Base-by-base conservation (phyloP, 2,329 filamentous ascomycete species). In the Lachnellula willkommii region DNA sequence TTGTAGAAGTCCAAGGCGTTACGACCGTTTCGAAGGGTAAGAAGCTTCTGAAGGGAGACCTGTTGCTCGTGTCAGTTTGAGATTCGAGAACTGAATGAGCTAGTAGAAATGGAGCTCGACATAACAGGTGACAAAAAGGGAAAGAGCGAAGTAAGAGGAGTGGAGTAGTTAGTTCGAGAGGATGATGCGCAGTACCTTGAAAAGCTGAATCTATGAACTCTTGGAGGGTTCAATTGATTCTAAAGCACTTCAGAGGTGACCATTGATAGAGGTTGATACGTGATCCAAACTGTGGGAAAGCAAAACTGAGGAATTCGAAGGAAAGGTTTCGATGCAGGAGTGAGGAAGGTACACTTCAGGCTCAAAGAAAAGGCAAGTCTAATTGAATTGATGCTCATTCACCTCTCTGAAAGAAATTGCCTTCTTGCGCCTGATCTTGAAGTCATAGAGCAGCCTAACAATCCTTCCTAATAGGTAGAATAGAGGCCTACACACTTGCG, bases 31-130 rank as follows among this genome's bases (percentile, higher is more conserved):
- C 73, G 66, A 28, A 77, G 69, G 2, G 68, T 59, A 12, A 78
- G 60, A 3, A 82, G 69, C 35, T 75, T 67, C 36, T 76, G 69
- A 35, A 77, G 74, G 14, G 72, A 63, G 11, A 80, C 67, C 79
- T 82, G 47, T 40, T 40, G 12, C 39, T 52, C 42, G 35, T n/a
- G 35, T 55, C 39, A 55, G 42, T 46, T 14, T 32, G 26, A 28
- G 36, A n/a, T 15, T 40, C 17, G 22, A 28, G 12, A 40, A 17
- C 9, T 48, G 35, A n/a, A 17, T 36, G 15, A 36, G 35, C 32
- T 50, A 35, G 36, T n/a, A 46, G 14, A 17, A 22, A 46, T 14
- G 26, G 26, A 32, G 35, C 20, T 12, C 9, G 37, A 24, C 11
- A 17, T 24, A 22, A 15, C 11, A 40, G 7, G 36, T 15, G 37